Conservation (phyloP, 1,284 basidiomycete genomes). For the Inonotus obliquus region DNA sequence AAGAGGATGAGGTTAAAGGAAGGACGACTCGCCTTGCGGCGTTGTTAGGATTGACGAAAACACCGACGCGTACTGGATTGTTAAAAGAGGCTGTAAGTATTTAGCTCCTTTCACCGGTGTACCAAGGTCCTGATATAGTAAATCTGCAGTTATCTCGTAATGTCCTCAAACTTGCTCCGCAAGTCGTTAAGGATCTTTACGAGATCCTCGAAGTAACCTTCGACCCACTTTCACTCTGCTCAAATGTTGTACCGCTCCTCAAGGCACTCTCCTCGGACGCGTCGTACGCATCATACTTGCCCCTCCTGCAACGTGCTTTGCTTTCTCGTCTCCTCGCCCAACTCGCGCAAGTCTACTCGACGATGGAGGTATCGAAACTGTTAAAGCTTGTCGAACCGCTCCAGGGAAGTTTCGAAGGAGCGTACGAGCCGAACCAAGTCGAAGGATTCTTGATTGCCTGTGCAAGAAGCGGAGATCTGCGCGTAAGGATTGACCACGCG, state of each 20-base stretch:
- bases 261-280: constrained; percentile 52
- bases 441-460: constrained; percentile 94
- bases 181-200: constrained; percentile 78
- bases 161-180: constrained; percentile 80
- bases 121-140: constrained; percentile 15
- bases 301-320: constrained; percentile 88
- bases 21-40: constrained; percentile 79
- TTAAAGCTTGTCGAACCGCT: constrained; percentile 76
- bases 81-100: constrained; percentile 78
- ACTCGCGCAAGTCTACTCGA: constrained; percentile 91
- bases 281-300: constrained; percentile 68
- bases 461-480: constrained; percentile 84
- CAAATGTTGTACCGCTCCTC: constrained; percentile 81
- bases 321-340: constrained; percentile 93
- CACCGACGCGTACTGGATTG: constrained; percentile 84
- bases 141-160: constrained; percentile 67
- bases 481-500: constrained; percentile 88
- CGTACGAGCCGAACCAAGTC: constrained; percentile 69
- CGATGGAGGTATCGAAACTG: constrained; percentile 77
- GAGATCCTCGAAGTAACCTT: constrained; percentile 92
- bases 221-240: constrained; percentile 88
- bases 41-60: constrained; percentile 80
- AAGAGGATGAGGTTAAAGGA: constrained; percentile 72
- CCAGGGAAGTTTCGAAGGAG: constrained; percentile 47
- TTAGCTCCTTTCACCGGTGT: no score